phyloP scores from a whole-genome alignment of 768 basidiomycete genomes.

The Peribolospora baueri region DNA sequence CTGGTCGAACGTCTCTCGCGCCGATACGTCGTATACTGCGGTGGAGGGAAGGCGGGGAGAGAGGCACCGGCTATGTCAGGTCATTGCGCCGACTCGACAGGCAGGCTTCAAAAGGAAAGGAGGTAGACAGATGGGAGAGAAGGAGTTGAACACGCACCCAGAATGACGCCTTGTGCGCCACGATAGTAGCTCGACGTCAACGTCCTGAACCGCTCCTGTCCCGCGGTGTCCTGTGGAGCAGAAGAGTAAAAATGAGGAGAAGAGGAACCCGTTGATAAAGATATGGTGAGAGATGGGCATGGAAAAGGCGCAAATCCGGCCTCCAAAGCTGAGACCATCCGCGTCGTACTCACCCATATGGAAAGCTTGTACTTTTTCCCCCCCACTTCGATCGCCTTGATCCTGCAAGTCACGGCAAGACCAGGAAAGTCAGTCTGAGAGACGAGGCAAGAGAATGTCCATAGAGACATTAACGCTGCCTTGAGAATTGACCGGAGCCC shows the following conservation, averaged over 20 bases:
- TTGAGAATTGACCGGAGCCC: constrained; percentile 35
- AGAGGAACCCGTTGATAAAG: background rate
- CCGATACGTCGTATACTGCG: constrained; percentile 82
- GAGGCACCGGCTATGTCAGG: background rate
- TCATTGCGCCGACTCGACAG: background rate
- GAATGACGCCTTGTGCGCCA: constrained; percentile 27
- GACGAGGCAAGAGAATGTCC: background rate
- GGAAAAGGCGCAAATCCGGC: background rate
- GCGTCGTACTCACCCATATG: constrained; percentile 56
- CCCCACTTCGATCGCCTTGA: constrained; percentile 20
- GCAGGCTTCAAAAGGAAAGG: background rate
- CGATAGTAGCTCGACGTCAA: constrained; percentile 90
- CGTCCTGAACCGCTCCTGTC: constrained; percentile 78
- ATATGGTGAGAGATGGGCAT: background rate
- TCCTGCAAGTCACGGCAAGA: constrained; percentile 21
- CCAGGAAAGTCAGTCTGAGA: constrained; percentile 28
- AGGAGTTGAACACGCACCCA: constrained; percentile 17
- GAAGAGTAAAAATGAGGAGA: background rate
- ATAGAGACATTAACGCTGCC: constrained; percentile 24
- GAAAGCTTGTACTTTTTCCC: constrained; percentile 40
- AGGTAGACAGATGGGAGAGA: background rate
- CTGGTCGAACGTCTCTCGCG: constrained; percentile 74
- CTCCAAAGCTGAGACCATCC: background rate
- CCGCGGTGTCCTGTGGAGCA: constrained; percentile 57
- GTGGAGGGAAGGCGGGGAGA: background rate